A percentile compares a stretch with the other conserved stretches of the same genome.
These are phyloP conservation scores for Piromyces sp. DNA, from an alignment of 192 early-diverging fungal species.

Conservation along the genomic window DNA sequence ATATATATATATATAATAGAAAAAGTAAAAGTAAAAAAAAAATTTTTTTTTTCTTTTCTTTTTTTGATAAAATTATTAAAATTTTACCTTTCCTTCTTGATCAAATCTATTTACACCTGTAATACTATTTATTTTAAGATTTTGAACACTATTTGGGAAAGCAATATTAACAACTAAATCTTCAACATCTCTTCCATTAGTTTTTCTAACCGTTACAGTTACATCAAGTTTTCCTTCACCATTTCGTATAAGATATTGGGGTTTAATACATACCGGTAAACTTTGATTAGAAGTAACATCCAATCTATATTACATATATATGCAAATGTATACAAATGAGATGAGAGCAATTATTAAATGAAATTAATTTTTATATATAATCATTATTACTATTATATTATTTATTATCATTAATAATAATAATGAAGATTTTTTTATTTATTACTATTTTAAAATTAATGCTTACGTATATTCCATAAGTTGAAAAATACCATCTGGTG, in stretches of 20 bases:
- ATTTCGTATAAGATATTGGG: background rate
- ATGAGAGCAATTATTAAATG: too few species aligned
- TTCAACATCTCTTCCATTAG: background rate
- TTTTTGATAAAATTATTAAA: too few species aligned
- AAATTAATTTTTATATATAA: too few species aligned
- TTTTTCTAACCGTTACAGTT: background rate
- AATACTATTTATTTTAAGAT: background rate
- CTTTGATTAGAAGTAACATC: background rate
- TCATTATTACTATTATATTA: too few species aligned
- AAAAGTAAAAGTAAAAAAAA: background rate
- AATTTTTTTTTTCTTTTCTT: too few species aligned
- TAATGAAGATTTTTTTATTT: too few species aligned
- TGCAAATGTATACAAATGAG: too few species aligned
- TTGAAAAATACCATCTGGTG: conserved; percentile 82
- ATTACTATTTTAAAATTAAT: too few species aligned
- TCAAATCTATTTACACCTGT: background rate
- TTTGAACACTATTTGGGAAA: background rate
- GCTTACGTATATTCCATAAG: conserved; percentile 59
- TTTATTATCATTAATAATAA: too few species aligned
- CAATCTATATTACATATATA: background rate
- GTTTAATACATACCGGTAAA: background rate
- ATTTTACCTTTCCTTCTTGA: background rate
- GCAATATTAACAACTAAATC: background rate
- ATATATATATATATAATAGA: too few species aligned
- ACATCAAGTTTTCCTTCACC: background rate